phyloP scores from a whole-genome alignment of 179 eudicot species.

The Beta lomatogona region DNA sequence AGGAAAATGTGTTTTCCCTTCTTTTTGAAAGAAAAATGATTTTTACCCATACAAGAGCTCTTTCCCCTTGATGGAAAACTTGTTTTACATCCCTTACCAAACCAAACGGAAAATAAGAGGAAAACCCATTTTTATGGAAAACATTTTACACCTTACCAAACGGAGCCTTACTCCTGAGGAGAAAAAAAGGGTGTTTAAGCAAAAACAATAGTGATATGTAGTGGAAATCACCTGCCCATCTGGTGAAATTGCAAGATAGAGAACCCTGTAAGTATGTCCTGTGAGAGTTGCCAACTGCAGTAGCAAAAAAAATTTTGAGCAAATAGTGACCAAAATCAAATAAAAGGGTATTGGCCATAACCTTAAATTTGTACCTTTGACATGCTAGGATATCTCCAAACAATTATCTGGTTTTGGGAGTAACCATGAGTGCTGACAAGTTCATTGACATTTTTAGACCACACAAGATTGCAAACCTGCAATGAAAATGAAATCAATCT shows the following conservation, averaged over 20 bases:
- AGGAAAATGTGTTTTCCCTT: too few species aligned
- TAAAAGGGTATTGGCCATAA: neutral
- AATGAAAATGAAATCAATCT: slow-evolving; percentile 15
- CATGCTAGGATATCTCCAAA: slow-evolving; percentile 96
- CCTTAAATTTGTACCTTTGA: slow-evolving; percentile 63
- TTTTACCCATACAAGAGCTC: too few species aligned
- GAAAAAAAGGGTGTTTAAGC: slow-evolving; percentile 1
- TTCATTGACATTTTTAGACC: slow-evolving; percentile 96
- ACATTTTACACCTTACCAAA: too few species aligned
- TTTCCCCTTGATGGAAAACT: too few species aligned
- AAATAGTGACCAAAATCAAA: neutral
- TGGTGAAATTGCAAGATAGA: slow-evolving; percentile 88
- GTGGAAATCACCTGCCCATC: slow-evolving; percentile 73
- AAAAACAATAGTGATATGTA: neutral
- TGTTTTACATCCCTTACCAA: too few species aligned
- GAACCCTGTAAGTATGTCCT: slow-evolving; percentile 87
- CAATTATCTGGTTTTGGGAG: slow-evolving; percentile 88
- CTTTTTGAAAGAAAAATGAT: too few species aligned
- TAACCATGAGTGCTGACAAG: slow-evolving; percentile 98
- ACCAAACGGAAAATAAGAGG: too few species aligned
- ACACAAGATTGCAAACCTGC: slow-evolving; percentile 96
- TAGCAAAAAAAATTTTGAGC: slow-evolving; percentile 5
- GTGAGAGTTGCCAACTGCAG: slow-evolving; percentile 85
- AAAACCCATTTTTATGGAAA: too few species aligned
- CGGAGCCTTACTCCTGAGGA: too few species aligned